These are phyloP conservation scores for Emergomyces orientalis DNA, from an alignment of 2,329 filamentous ascomycete species.

Conservation along the genomic window DNA sequence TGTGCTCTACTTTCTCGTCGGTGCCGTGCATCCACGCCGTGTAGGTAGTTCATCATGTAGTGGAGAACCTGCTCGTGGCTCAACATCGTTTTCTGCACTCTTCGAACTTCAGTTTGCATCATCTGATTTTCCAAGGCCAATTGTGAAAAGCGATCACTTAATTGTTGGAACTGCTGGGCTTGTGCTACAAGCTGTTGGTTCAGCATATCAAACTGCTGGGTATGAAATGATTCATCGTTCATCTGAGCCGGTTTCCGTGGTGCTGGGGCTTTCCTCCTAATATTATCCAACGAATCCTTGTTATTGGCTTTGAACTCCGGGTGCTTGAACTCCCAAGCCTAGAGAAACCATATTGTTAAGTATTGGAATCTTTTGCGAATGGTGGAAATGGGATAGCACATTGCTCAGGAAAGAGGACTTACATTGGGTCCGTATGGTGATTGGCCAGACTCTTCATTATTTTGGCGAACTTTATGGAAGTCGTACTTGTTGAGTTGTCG, in stretches of 20 bases:
- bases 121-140: constrained; percentile 58
- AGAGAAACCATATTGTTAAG: constrained; percentile 10
- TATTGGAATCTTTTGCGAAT: constrained; percentile 14
- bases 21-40: constrained; percentile 55
- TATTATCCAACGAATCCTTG: constrained; percentile 94
- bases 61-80: constrained; percentile 64
- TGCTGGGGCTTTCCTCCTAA: constrained; percentile 86
- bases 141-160: constrained; percentile 78
- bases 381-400: background rate
- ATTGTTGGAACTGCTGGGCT: constrained; percentile 79
- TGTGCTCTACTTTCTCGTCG: constrained; percentile 49
- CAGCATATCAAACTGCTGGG: constrained; percentile 80
- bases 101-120: constrained; percentile 54
- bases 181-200: constrained; percentile 82
- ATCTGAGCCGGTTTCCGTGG: constrained; percentile 62
- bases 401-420: constrained; percentile 22
- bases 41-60: constrained; percentile 59
- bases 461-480: constrained; percentile 93
- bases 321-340: constrained; percentile 96
- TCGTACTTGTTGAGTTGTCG: constrained; percentile 95
- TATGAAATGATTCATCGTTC: constrained; percentile 67
- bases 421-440: constrained; percentile 76
- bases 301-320: constrained; percentile 92
- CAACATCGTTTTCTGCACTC: constrained; percentile 60
- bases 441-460: constrained; percentile 75